Base-by-base conservation (phyloP, 805 yeast genomes). In the Martiniozyma abietophila region DNA sequence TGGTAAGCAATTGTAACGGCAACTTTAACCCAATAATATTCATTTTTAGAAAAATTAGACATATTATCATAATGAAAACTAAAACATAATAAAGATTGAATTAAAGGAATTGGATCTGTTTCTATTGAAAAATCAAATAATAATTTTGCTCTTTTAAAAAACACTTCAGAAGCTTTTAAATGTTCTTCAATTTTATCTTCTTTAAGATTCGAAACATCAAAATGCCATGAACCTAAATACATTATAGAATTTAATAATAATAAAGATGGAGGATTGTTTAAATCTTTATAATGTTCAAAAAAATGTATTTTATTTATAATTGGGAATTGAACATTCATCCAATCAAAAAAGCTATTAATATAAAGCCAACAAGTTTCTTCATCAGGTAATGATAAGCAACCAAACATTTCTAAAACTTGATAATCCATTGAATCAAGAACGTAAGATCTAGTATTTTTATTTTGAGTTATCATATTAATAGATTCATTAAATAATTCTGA, bases 1-100 rank as follows among this genome's bases (percentile, higher is more conserved):
- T 85, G 83, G 49, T 78, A 86, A 2, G 88, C 89, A 36, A 78
- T 62, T 9, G 75, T 69, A 28, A 80, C 65, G 1, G 84, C 89
- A 4, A 75, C 71, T 30, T 80, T 64, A 5, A 79, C 71, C 94
- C 92, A 82, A 52, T 77, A 79, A 49, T 69, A 80, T 4, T 76
- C 72, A 50, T 79, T 80, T 32, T 77, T 75, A 23, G 80, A 40
- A n/a, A 48, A 32, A 34, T 41, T 41, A 8, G 53, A 47, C 33
- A 42, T 44, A 27, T 45, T 48, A 30, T 50, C 56, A 31, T 42
- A 39, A 36, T 44, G 41, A 39, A 48, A 46, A 20, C 36, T 29
- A 30, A 51, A 49, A 25, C 54, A 50, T 12, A 51, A 29, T 25
- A 80, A 59, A 0, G 85, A 67, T 48, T 77, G 85, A 11, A 80